phyloP scores from a whole-genome alignment of 768 basidiomycete genomes.

The Rhodosporidiobolus sp. region DNA sequence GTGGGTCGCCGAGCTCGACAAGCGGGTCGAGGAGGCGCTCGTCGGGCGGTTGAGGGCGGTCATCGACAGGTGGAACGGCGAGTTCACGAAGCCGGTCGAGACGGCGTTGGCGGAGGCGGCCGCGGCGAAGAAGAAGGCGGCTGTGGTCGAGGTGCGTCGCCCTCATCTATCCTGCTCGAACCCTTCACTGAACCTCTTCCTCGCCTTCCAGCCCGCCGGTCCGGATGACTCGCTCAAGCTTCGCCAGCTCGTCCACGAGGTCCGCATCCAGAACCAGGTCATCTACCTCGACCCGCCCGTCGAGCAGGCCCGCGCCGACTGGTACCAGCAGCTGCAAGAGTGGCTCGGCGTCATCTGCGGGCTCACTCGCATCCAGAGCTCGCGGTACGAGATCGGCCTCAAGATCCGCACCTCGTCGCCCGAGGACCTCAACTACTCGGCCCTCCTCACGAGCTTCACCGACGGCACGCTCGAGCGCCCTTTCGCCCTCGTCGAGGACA shows the following conservation, averaged over 20 bases:
- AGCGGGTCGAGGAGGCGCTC: slow-evolving; percentile 76
- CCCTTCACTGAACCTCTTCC: no score
- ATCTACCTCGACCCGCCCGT: slow-evolving; percentile 98
- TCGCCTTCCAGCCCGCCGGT: slow-evolving; percentile 3
- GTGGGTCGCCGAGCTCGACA: slow-evolving; percentile 79
- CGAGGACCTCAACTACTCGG: slow-evolving; percentile 75
- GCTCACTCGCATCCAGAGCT: slow-evolving; percentile 82
- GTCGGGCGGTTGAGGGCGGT: slow-evolving; percentile 70
- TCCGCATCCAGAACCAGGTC: slow-evolving; percentile 96
- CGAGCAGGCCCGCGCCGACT: slow-evolving; percentile 83
- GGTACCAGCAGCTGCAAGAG: slow-evolving; percentile 84
- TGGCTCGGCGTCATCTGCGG: slow-evolving; percentile 91
- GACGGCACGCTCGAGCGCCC: slow-evolving; percentile 74
- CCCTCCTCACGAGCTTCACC: slow-evolving; percentile 69
- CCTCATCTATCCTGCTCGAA: background rate
- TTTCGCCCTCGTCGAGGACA: slow-evolving; percentile 78
- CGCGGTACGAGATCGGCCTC: slow-evolving; percentile 92
- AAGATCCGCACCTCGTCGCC: slow-evolving; percentile 68
- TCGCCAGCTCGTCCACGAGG: slow-evolving; percentile 87
- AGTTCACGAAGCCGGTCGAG: slow-evolving; percentile 68
- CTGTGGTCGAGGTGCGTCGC: slow-evolving; percentile 66
- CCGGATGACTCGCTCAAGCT: slow-evolving; percentile 57
- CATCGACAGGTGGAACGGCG: slow-evolving; percentile 79
- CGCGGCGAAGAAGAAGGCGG: slow-evolving; percentile 21
- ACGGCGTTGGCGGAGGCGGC: background rate